Percentiles rank a stretch among this genome's conserved stretches.
phyloP scores from a whole-genome alignment of 176 grass and related monocot genomes.

The Hordeum marinum region DNA sequence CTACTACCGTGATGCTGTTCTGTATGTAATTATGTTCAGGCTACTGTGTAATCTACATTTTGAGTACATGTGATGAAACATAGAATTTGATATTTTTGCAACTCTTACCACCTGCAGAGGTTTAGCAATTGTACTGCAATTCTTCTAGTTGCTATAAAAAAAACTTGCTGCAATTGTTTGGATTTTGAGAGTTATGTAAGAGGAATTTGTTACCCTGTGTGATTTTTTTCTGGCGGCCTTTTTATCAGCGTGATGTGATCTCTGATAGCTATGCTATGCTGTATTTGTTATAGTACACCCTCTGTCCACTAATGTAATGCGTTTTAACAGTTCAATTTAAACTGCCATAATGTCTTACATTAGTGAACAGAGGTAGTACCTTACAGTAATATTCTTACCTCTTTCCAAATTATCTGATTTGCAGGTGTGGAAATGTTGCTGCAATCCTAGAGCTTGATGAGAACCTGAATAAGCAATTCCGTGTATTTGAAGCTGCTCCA shows the following conservation, averaged over 20 bases:
- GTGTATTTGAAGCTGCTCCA: constrained; percentile 94
- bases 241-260: not conserved
- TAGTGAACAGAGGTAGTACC: too few species aligned
- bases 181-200: not conserved
- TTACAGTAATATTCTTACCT: constrained; percentile 1
- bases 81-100: not conserved
- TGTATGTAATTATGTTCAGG: not conserved
- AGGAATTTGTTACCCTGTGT: not conserved
- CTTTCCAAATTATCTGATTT: constrained; percentile 17
- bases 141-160: not conserved
- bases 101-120: not conserved
- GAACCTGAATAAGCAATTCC: constrained; percentile 86
- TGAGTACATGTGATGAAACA: not conserved
- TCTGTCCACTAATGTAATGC: too few species aligned
- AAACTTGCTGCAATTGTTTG: not conserved
- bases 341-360: too few species aligned
- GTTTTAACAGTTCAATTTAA: too few species aligned
- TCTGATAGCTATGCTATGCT: not conserved
- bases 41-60: not conserved
- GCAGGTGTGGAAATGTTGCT: constrained; percentile 97
- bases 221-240: not conserved
- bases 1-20: not conserved
- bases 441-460: constrained; percentile 97
- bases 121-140: constrained; percentile 5
- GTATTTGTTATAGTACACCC: not conserved